These are phyloP conservation scores for Aschersonia sp. DNA, from an alignment of 2,329 filamentous ascomycete genomes.

Conservation along the genomic window DNA sequence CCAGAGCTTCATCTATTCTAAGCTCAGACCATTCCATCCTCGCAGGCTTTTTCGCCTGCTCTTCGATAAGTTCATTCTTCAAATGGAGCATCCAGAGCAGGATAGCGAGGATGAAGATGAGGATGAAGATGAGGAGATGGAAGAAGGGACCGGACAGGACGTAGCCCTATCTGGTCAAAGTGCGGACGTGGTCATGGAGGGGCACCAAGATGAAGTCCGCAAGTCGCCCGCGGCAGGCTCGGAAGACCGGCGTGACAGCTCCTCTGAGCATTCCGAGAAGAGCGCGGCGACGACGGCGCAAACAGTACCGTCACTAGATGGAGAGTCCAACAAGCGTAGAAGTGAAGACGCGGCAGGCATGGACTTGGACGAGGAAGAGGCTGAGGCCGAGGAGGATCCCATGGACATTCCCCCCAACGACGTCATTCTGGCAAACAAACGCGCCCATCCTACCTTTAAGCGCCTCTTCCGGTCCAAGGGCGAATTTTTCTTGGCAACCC, in stretches of 20 bases:
- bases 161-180: not conserved
- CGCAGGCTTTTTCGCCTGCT: slow-evolving; percentile 27
- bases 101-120: slow-evolving; percentile 19
- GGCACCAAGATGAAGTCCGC: slow-evolving; percentile 3
- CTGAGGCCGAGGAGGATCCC: slow-evolving; percentile 4
- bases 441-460: slow-evolving; percentile 33
- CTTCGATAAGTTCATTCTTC: slow-evolving; percentile 35
- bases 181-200: slow-evolving; percentile 9
- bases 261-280: slow-evolving; percentile 8
- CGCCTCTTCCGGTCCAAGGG: slow-evolving; percentile 51
- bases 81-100: slow-evolving; percentile 26
- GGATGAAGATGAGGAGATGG: slow-evolving; percentile 12
- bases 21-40: slow-evolving; percentile 39
- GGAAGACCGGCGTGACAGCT: slow-evolving; percentile 1
- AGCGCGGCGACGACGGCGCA: slow-evolving; percentile 10
- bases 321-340: not conserved
- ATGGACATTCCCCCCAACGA: slow-evolving; percentile 21
- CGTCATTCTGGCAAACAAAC: slow-evolving; percentile 39
- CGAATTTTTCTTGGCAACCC: slow-evolving; percentile 43
- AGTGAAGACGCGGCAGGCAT: slow-evolving; percentile 3
- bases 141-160: slow-evolving; percentile 9
- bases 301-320: slow-evolving; percentile 9
- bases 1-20: slow-evolving; percentile 54
- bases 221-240: not conserved
- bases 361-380: slow-evolving; percentile 5